These are phyloP conservation scores for Gardenia jasminoides DNA, from an alignment of 257 asterid genomes.

Conservation along the genomic window DNA sequence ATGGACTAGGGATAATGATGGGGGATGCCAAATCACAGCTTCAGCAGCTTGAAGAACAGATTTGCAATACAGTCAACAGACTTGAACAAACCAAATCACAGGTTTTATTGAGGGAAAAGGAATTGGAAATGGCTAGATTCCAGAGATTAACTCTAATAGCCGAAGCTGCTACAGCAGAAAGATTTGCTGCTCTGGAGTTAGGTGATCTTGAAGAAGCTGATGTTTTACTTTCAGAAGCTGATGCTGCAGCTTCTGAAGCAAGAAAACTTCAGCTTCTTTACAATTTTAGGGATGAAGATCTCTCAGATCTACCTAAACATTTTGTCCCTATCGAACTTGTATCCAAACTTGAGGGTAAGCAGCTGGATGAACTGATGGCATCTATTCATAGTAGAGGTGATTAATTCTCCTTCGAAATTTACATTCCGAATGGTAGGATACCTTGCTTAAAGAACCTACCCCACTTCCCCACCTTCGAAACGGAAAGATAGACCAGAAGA, in stretches of 20 bases:
- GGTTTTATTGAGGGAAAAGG: conserved; percentile 34
- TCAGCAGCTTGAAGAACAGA: conserved; percentile 38
- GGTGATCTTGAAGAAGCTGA: conserved; percentile 49
- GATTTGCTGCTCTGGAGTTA: conserved; percentile 45
- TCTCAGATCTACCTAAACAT: conserved; percentile 23
- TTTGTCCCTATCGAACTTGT: conserved; percentile 42
- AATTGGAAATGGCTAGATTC: conserved; percentile 36
- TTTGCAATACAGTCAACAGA: conserved; percentile 23
- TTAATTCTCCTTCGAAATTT: background rate
- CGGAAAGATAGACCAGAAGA: background rate
- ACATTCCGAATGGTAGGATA: background rate
- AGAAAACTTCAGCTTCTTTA: conserved; percentile 31
- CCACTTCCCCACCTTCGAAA: background rate
- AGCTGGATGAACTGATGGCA: conserved; percentile 29
- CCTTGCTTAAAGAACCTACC: background rate
- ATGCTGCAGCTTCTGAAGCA: conserved; percentile 44
- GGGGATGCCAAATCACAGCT: conserved; percentile 28
- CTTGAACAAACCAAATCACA: conserved; percentile 38
- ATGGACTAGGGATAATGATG: conserved; percentile 26
- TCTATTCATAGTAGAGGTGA: conserved; percentile 12
- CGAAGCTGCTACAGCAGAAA: conserved; percentile 38
- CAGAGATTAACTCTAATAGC: conserved; percentile 38
- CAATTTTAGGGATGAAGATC: conserved; percentile 30
- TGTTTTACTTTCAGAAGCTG: conserved; percentile 36
- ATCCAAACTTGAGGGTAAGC: conserved; percentile 37